phyloP scores from a whole-genome alignment of 2,329 filamentous ascomycete genomes.

The Sporothrix inflata region DNA sequence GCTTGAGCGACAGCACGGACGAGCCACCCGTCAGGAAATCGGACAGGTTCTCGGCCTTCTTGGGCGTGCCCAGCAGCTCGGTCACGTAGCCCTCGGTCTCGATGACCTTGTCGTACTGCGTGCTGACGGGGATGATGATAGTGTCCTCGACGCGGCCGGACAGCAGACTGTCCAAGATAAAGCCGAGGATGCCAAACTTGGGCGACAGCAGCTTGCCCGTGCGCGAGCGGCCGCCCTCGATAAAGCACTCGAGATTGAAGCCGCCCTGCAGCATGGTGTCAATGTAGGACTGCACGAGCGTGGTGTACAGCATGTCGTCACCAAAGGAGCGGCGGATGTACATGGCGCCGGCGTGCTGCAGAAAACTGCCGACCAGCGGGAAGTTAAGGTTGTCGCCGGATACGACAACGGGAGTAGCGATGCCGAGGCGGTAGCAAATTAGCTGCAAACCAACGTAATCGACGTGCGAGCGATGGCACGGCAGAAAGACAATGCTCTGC shows the following conservation, averaged over 20 bases:
- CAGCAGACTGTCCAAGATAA: conserved; percentile 86
- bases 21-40: conserved; percentile 86
- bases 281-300: conserved; percentile 94
- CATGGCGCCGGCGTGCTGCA: conserved; percentile 97
- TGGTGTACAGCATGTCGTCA: conserved; percentile 85
- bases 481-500: conserved; percentile 94
- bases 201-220: conserved; percentile 93
- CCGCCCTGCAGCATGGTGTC: conserved; percentile 88
- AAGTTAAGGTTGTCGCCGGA: conserved; percentile 97
- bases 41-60: conserved; percentile 89
- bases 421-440: conserved; percentile 90
- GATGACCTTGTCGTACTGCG: conserved; percentile 98
- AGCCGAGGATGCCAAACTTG: conserved; percentile 93
- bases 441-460: conserved; percentile 95
- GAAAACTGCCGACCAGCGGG: conserved; percentile 82
- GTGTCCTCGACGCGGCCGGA: conserved; percentile 87
- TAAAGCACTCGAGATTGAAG: conserved; percentile 96
- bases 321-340: conserved; percentile 93
- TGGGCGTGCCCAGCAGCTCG: conserved; percentile 89
- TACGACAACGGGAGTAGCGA: conserved; percentile 87
- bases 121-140: conserved; percentile 93
- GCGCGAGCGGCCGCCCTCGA: conserved; percentile 89
- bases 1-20: conserved; percentile 82
- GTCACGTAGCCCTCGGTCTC: conserved; percentile 97
- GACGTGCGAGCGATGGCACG: conserved; percentile 91